phyloP scores from a whole-genome alignment of 2,329 filamentous ascomycete genomes.

The Pseudogymnoascus sp. region DNA sequence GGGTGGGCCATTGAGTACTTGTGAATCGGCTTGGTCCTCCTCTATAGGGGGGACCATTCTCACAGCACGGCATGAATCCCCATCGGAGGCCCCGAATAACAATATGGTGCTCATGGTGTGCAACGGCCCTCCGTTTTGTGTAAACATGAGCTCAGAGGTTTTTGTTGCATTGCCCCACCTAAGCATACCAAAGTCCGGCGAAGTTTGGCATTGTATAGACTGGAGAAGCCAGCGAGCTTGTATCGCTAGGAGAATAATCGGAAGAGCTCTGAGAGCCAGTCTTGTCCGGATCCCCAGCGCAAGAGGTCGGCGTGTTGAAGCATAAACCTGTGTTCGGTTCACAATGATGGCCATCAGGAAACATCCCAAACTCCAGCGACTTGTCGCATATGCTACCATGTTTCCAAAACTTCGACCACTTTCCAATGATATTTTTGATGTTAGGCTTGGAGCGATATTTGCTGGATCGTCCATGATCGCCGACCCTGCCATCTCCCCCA shows the following conservation, averaged over 20 bases:
- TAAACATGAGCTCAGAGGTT: conserved; percentile 59
- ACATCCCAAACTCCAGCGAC: conserved; percentile 84
- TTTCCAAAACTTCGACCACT: conserved; percentile 65
- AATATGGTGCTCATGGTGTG: conserved; percentile 64
- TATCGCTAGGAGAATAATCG: conserved; percentile 58
- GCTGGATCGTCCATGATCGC: conserved; percentile 30
- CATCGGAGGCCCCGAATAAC: conserved; percentile 65
- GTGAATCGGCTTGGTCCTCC: conserved; percentile 32
- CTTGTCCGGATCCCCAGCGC: conserved; percentile 64
- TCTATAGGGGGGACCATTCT: conserved; percentile 57
- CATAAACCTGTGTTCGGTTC: conserved; percentile 90
- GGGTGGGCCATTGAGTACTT: conserved; percentile 10
- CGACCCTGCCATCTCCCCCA: conserved; percentile 26
- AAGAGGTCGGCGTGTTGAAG: conserved; percentile 75
- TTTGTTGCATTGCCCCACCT: conserved; percentile 62
- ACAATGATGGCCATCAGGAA: conserved; percentile 78
- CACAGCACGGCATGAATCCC: conserved; percentile 64
- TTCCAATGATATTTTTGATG: conserved; percentile 47
- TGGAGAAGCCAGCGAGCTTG: conserved; percentile 67
- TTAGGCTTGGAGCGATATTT: conserved; percentile 33
- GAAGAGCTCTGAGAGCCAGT: conserved; percentile 58
- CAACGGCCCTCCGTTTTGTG: conserved; percentile 58
- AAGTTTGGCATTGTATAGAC: conserved; percentile 87
- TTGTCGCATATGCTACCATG: conserved; percentile 83
- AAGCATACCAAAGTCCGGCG: conserved; percentile 57